Conservation (phyloP, 495 filamentous ascomycete species). For the Cryomyces minteri region DNA sequence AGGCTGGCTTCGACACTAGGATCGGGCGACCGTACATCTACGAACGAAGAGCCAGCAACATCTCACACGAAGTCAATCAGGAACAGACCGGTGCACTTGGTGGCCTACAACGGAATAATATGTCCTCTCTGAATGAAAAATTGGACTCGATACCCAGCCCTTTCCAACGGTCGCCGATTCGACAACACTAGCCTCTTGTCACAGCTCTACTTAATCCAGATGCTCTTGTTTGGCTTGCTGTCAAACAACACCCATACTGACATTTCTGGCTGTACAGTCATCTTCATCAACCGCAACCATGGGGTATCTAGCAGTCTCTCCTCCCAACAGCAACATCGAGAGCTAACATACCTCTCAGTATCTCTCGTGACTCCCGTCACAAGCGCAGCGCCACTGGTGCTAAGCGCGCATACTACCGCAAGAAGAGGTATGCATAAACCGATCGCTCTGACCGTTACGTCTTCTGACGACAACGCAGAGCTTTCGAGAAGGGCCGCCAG, state of each 20-base stretch:
- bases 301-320: slow-evolving; percentile 31
- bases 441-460: slow-evolving; percentile 13
- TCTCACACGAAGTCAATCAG: too few relatives aligned
- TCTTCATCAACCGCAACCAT: slow-evolving; percentile 53
- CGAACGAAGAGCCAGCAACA: too few relatives aligned
- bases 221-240: too few relatives aligned
- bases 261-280: slow-evolving; percentile 19
- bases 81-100: too few relatives aligned
- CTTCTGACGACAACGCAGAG: slow-evolving; percentile 33
- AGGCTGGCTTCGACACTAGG: neutral
- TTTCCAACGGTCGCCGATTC: too few relatives aligned
- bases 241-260: too few relatives aligned
- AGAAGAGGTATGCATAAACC: slow-evolving; percentile 51
- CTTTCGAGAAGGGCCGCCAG: slow-evolving; percentile 99
- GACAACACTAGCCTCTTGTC: too few relatives aligned
- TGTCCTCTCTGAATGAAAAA: too few relatives aligned
- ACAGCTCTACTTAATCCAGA: too few relatives aligned
- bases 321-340: neutral
- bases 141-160: too few relatives aligned
- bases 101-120: too few relatives aligned
- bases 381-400: slow-evolving; percentile 96
- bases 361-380: slow-evolving; percentile 97
- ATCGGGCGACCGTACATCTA: too few relatives aligned
- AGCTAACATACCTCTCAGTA: slow-evolving; percentile 30
- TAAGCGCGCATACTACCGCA: slow-evolving; percentile 86